phyloP scores from a whole-genome alignment of 805 yeast genomes.

The Candida krabiensis region DNA sequence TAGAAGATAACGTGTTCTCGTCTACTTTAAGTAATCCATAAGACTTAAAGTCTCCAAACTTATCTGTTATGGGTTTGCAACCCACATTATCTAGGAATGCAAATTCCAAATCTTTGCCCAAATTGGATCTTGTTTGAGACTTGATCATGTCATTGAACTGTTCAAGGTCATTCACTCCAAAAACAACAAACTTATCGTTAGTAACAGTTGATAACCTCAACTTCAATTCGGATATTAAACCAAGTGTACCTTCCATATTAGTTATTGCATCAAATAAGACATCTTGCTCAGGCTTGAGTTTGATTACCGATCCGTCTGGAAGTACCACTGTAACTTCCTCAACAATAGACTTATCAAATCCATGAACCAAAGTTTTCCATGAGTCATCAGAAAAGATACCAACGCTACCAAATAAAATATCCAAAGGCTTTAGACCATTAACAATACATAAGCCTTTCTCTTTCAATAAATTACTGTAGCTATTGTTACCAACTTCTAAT shows the following conservation, averaged over 20 bases:
- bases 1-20: background rate
- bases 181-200: constrained; percentile 11
- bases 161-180: constrained; percentile 19
- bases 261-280: constrained; percentile 15
- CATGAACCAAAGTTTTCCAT: constrained; percentile 5
- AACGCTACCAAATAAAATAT: constrained; percentile 18
- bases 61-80: background rate
- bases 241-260: constrained; percentile 12
- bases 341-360: constrained; percentile 11
- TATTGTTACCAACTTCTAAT: constrained; percentile 10
- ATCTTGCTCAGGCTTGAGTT: constrained; percentile 1
- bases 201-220: constrained; percentile 2
- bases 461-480: constrained; percentile 4
- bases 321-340: constrained; percentile 23
- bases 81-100: constrained; percentile 11
- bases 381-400: constrained; percentile 14
- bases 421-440: constrained; percentile 12
- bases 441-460: constrained; percentile 4
- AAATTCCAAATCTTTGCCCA: constrained; percentile 3
- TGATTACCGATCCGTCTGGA: constrained; percentile 28
- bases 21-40: constrained; percentile 6
- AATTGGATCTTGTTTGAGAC: background rate
- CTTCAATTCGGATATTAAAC: constrained; percentile 21
- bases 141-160: constrained; percentile 11
- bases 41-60: constrained; percentile 1